These are phyloP conservation scores for Metschnikowia cubensis DNA, from an alignment of 805 yeast genomes.

Conservation along the genomic window DNA sequence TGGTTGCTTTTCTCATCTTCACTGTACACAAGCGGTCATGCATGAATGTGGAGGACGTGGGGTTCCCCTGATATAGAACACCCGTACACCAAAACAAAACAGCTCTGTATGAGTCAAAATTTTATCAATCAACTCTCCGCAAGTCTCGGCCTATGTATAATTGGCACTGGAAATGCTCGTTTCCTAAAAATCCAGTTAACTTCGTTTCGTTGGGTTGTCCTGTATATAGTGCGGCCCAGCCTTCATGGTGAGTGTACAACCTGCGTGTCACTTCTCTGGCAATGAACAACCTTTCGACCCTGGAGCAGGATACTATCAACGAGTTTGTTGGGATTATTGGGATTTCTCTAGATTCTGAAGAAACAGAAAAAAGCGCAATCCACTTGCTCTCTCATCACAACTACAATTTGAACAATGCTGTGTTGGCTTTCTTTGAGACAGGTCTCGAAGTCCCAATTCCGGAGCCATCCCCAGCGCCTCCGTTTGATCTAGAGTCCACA, in stretches of 20 bases:
- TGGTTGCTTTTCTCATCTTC: background rate
- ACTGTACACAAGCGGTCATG: background rate
- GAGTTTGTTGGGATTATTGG: constrained; percentile 17
- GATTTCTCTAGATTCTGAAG: constrained; percentile 12
- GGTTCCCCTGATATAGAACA: background rate
- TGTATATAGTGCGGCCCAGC: background rate
- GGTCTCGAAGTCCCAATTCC: constrained; percentile 29
- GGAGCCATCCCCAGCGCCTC: constrained; percentile 1
- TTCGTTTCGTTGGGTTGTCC: background rate
- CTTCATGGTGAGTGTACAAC: background rate
- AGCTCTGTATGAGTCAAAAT: no score
- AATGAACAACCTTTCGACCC: constrained; percentile 7
- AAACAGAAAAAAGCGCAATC: constrained; percentile 9
- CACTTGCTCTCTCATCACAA: constrained; percentile 21
- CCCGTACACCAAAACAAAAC: background rate
- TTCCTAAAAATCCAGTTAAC: no score
- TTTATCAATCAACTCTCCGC: no score
- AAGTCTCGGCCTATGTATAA: no score
- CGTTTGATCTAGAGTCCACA: constrained; percentile 4
- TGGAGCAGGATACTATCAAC: constrained; percentile 12
- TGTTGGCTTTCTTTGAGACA: constrained; percentile 57
- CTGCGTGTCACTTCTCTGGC: background rate
- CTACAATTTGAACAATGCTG: constrained; percentile 59
- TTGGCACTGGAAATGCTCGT: background rate
- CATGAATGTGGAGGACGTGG: constrained; percentile 1